These are phyloP conservation scores for Neurospora tetraspora DNA, from an alignment of 495 filamentous ascomycete genomes.

Conservation along the genomic window DNA sequence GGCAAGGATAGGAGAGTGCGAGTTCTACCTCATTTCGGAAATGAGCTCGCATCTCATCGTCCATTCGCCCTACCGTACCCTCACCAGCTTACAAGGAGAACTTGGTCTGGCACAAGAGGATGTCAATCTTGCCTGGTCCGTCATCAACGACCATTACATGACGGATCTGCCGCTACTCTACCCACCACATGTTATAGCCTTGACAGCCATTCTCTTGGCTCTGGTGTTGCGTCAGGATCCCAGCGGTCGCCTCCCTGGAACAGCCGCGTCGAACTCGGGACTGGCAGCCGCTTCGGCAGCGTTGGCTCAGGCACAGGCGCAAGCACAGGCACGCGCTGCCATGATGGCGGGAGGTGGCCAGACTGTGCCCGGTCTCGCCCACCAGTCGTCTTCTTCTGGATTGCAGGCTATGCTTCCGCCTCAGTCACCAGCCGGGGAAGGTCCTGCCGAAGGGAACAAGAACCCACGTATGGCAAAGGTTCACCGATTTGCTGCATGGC, in stretches of 20 bases:
- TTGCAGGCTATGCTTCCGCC: background rate
- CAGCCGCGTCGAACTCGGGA: conserved; percentile 16
- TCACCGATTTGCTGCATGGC: conserved; percentile 69
- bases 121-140: conserved; percentile 62
- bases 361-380: conserved; percentile 1
- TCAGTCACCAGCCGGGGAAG: conserved; percentile 5
- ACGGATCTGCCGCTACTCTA: conserved; percentile 86
- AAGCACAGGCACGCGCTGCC: conserved; percentile 17
- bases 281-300: conserved; percentile 32
- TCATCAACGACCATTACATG: conserved; percentile 94
- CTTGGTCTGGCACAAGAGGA: conserved; percentile 72
- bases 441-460: conserved; percentile 11
- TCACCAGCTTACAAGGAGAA: conserved; percentile 60
- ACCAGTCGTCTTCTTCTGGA: background rate
- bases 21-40: conserved; percentile 91
- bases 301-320: conserved; percentile 29
- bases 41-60: conserved; percentile 91
- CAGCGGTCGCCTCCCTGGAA: background rate
- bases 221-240: conserved; percentile 55
- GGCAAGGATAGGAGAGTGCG: conserved; percentile 88
- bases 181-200: conserved; percentile 80
- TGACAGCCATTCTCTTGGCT: conserved; percentile 81
- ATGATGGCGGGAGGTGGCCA: conserved; percentile 6
- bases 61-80: conserved; percentile 91
- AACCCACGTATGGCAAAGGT: conserved; percentile 42